Evolutionary conservation across 192 early-diverging fungal species (phyloP), one percentile per base, ranked within the genome.

Genomic region (Polychytrium aggregatum): DNA sequence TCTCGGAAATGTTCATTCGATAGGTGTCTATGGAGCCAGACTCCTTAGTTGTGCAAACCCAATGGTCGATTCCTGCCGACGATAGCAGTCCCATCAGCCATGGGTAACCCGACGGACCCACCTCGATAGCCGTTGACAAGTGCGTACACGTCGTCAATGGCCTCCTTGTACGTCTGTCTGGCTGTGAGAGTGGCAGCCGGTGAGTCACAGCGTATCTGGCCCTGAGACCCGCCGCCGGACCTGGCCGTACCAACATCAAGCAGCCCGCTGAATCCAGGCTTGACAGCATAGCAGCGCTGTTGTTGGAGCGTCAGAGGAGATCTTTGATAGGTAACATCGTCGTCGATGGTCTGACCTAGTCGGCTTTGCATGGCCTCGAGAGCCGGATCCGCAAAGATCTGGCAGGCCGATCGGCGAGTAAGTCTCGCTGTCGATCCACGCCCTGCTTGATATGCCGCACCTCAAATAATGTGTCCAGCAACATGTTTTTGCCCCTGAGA

Each of bases 241-340:
- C 24, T 40, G 9, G 41, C 57, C 68, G 60, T 74, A 63, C 79
- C 82, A 26, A 92, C 84, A 57, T 95, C 91, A 18, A 95, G 73
- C 29, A 92, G 71, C 1, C 86, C 83, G 55, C 85, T 88, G 13
- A 83, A 72, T 2, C 87, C 84, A 20, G 82, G 72, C 74, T 80
- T 89, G 30, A 92, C 80, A 3, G 87, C 86, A 56, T 88, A 87
- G 49, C 87, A 89, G 24, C 86, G 70, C 62, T 90, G 91, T 52
- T 88, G 87, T 31, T 82, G 68, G 29, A 87, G 54, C 28, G 80
- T 83, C 17, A 87, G 56, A n/a, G 84, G 65, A 11, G 65, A 80
- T 53, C 84, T 90, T 55, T 87, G 79, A 40, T 71, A 64, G 0
- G 67, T 62, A 2, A 86, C 54, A 28, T 85, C 83, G n/a, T 75